A percentile compares a stretch with the other conserved stretches of the same genome.
Evolutionary conservation across 805 yeast genomes (phyloP).

Genomic region (Candida namnaoensis): DNA sequence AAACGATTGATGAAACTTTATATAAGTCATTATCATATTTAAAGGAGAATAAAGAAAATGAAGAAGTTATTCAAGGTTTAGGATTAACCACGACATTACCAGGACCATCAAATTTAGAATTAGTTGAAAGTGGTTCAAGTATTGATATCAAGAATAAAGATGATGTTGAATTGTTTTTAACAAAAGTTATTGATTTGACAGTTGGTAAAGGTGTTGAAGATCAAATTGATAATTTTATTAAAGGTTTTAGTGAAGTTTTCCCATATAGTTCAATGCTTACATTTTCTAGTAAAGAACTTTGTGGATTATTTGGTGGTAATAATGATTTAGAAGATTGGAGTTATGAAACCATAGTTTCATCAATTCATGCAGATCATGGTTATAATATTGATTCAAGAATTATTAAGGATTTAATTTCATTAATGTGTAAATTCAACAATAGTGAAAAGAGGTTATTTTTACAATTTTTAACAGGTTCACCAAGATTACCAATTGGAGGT

Average conservation of each 20-base stretch:
- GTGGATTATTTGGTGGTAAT: constrained; percentile 50
- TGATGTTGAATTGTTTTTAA: constrained; percentile 54
- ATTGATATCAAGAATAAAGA: constrained; percentile 31
- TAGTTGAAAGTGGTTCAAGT: constrained; percentile 48
- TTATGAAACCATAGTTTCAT: constrained; percentile 42
- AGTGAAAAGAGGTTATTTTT: constrained; percentile 63
- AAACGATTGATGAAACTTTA: constrained; percentile 46
- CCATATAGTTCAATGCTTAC: constrained; percentile 66
- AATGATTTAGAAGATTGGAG: constrained; percentile 86
- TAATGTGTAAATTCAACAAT: constrained; percentile 45
- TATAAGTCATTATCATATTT: constrained; percentile 50
- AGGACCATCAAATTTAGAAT: constrained; percentile 55
- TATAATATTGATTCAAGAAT: constrained; percentile 62
- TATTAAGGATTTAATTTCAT: constrained; percentile 50
- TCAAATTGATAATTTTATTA: constrained; percentile 62
- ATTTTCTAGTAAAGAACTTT: constrained; percentile 69
- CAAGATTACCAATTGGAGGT: constrained; percentile 90
- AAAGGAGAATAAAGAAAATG: constrained; percentile 27
- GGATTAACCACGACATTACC: constrained; percentile 67
- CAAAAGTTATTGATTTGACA: constrained; percentile 46
- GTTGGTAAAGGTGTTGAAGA: constrained; percentile 52
- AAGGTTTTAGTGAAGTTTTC: constrained; percentile 78
- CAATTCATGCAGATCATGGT: constrained; percentile 86
- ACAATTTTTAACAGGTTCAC: constrained; percentile 89
- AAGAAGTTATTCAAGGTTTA: constrained; percentile 34